Percentiles rank a stretch among this genome's conserved stretches.
phyloP scores from a whole-genome alignment of 805 yeast genomes.

The Candida khao-thaluensis region DNA sequence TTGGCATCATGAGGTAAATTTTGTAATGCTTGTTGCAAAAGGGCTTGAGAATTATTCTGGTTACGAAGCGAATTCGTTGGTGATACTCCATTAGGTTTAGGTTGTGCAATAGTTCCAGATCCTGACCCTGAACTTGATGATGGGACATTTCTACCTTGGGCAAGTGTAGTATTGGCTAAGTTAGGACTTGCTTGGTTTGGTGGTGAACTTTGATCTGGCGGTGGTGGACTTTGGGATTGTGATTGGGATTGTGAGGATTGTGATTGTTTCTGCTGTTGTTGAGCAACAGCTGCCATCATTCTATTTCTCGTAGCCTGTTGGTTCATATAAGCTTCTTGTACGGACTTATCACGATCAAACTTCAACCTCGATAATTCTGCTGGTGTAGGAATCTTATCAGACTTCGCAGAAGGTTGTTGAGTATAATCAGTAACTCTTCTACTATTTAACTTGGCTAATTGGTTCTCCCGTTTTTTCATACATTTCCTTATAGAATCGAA shows the following conservation, averaged over 20 bases:
- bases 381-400: slow-evolving; percentile 63
- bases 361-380: slow-evolving; percentile 81
- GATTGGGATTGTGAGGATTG: background rate
- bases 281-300: slow-evolving; percentile 44
- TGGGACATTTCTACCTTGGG: background rate
- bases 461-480: slow-evolving; percentile 84
- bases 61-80: slow-evolving; percentile 5
- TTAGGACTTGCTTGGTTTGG: background rate
- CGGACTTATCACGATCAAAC: slow-evolving; percentile 79
- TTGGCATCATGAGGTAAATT: slow-evolving; percentile 12
- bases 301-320: slow-evolving; percentile 43
- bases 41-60: slow-evolving; percentile 5
- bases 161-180: background rate
- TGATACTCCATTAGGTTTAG: slow-evolving; percentile 8
- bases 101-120: slow-evolving; percentile 1
- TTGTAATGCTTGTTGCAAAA: slow-evolving; percentile 8
- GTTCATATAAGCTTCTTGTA: slow-evolving; percentile 67
- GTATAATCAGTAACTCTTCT: slow-evolving; percentile 18
- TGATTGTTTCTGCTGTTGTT: slow-evolving; percentile 25
- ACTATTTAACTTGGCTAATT: slow-evolving; percentile 34
- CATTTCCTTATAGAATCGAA: slow-evolving; percentile 91
- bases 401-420: slow-evolving; percentile 8
- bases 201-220: slow-evolving; percentile 4
- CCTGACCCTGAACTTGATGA: background rate
- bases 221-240: slow-evolving; percentile 4